These are phyloP conservation scores for Plasmopara muralis DNA, from an alignment of 352 stramenopile genomes.

Conservation along the genomic window DNA sequence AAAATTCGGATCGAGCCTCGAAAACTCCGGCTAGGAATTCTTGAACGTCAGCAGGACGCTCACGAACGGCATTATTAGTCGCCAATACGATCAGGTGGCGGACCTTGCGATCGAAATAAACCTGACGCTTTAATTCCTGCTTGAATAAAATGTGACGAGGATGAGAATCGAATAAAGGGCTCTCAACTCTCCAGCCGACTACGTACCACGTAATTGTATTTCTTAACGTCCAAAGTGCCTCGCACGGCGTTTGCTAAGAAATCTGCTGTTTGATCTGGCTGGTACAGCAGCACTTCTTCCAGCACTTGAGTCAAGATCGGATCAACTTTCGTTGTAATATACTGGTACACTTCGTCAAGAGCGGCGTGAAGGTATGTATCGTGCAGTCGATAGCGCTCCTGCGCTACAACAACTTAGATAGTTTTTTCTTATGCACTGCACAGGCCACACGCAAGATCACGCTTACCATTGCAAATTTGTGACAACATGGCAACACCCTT, in stretches of 20 bases:
- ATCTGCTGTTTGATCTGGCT: slow-evolving; percentile 64
- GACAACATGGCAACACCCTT: slow-evolving; percentile 42
- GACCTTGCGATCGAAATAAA: slow-evolving; percentile 77
- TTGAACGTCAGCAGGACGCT: slow-evolving; percentile 44
- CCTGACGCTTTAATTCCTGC: slow-evolving; percentile 58
- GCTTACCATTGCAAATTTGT: slow-evolving; percentile 45
- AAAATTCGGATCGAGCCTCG: slow-evolving; percentile 60
- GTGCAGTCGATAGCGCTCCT: slow-evolving; percentile 49
- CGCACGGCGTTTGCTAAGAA: slow-evolving; percentile 61
- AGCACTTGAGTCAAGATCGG: slow-evolving; percentile 53
- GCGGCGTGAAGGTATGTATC: slow-evolving; percentile 41
- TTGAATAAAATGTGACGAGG: background rate
- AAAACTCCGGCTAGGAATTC: slow-evolving; percentile 65
- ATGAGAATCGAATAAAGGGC: background rate
- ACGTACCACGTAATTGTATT: slow-evolving; percentile 68
- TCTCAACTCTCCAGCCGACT: background rate
- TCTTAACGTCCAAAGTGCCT: slow-evolving; percentile 60
- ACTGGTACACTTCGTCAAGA: slow-evolving; percentile 60
- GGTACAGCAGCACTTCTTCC: slow-evolving; percentile 65
- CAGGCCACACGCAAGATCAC: slow-evolving; percentile 6
- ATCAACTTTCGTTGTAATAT: slow-evolving; percentile 62
- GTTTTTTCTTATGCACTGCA: background rate
- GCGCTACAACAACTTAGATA: slow-evolving; percentile 27
- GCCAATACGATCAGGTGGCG: slow-evolving; percentile 55
- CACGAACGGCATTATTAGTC: slow-evolving; percentile 55